Conservation (phyloP, 2,329 filamentous ascomycete species). For the Cercospora sp. region DNA sequence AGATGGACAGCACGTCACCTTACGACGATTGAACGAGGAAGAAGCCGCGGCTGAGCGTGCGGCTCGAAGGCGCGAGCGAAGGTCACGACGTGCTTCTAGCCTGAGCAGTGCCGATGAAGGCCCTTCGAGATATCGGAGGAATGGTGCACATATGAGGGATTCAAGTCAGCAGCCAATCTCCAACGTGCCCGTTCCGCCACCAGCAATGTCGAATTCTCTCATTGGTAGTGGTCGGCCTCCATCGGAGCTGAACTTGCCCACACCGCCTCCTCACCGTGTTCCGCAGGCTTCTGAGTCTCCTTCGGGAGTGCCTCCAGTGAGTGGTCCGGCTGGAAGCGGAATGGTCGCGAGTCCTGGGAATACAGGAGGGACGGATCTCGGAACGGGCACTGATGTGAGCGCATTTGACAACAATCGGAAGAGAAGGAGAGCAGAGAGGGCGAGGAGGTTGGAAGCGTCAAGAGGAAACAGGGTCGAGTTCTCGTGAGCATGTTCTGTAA, state of each 20-base stretch:
- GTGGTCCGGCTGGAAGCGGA: slow-evolving; percentile 33
- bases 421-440: slow-evolving; percentile 56
- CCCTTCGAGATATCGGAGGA: slow-evolving; percentile 26
- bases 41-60: slow-evolving; percentile 63
- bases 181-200: slow-evolving; percentile 36
- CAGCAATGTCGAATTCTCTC: slow-evolving; percentile 31
- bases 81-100: slow-evolving; percentile 39
- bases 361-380: slow-evolving; percentile 42
- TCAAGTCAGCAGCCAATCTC: slow-evolving; percentile 37
- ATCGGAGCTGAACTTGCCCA: slow-evolving; percentile 37
- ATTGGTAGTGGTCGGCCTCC: slow-evolving; percentile 27
- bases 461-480: slow-evolving; percentile 50
- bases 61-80: slow-evolving; percentile 52
- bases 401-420: slow-evolving; percentile 57
- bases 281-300: slow-evolving; percentile 20
- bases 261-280: slow-evolving; percentile 20
- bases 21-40: slow-evolving; percentile 61
- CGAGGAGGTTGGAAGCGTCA: slow-evolving; percentile 41
- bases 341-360: slow-evolving; percentile 43
- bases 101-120: slow-evolving; percentile 42
- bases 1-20: slow-evolving; percentile 63
- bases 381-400: slow-evolving; percentile 43
- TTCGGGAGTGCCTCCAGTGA: slow-evolving; percentile 15
- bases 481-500: slow-evolving; percentile 36
- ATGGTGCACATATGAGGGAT: slow-evolving; percentile 23